Evolutionary conservation across 257 asterid species (phyloP).

Genomic region (Solanum pinnatisectum): DNA sequence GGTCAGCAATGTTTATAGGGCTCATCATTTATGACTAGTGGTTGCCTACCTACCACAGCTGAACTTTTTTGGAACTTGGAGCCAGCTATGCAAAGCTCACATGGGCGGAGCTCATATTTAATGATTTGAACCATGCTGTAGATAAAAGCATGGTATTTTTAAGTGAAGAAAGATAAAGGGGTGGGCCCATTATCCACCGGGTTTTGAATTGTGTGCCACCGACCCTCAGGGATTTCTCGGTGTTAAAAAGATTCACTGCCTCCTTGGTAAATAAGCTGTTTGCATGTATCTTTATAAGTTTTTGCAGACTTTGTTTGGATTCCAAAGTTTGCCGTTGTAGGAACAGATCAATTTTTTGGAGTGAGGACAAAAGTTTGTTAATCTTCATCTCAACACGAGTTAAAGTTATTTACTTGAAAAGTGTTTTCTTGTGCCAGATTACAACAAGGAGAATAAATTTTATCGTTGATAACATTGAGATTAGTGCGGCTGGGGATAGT

Average conservation of each 20-base stretch:
- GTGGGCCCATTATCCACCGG: background rate
- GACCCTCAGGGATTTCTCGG: background rate
- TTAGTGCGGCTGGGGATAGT: conserved; percentile 32
- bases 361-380: background rate
- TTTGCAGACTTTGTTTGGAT: background rate
- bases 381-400: background rate
- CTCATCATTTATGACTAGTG: background rate
- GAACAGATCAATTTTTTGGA: background rate
- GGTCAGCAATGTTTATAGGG: background rate
- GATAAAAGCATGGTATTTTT: background rate
- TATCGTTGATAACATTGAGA: conserved; percentile 64
- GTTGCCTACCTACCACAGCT: background rate
- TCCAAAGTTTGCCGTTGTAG: background rate
- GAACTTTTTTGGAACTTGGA: background rate
- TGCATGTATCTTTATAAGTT: background rate
- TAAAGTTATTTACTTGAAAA: background rate
- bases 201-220: background rate
- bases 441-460: conserved; percentile 88
- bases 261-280: background rate
- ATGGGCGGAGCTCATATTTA: background rate
- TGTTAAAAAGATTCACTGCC: background rate
- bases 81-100: background rate
- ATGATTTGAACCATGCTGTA: background rate
- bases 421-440: conserved; percentile 37
- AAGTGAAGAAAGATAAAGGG: background rate